Percentiles rank a stretch among this genome's conserved stretches.
Evolutionary conservation across 1,139 yeast genomes (phyloP).

Genomic region (Suhomyces maxii): DNA sequence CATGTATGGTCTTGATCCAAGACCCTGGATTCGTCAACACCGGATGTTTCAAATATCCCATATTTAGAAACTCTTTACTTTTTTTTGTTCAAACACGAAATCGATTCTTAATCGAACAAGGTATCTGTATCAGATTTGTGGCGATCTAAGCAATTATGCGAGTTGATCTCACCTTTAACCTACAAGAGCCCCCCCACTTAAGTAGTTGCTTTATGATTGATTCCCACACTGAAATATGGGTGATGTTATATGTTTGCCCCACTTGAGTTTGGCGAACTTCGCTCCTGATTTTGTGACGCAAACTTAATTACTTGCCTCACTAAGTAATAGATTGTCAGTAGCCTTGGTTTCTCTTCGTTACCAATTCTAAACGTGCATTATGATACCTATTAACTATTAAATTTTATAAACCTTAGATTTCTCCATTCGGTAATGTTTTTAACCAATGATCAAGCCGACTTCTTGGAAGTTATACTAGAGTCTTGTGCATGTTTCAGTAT

Average conservation of each 20-base stretch:
- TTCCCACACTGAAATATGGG: neutral
- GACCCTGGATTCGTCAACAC: conserved; percentile 25
- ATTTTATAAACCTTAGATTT: neutral
- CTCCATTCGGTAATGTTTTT: neutral
- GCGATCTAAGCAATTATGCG: neutral
- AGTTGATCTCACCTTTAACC: too few relatives aligned
- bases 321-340: neutral
- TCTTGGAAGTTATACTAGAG: neutral
- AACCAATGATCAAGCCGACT: neutral
- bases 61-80: neutral
- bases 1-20: conserved; percentile 20
- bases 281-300: neutral
- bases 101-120: too few relatives aligned
- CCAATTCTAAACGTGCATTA: neutral
- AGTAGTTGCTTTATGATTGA: too few relatives aligned
- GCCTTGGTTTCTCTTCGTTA: neutral
- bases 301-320: neutral
- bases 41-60: conserved; percentile 22
- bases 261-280: neutral
- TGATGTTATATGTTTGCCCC: neutral
- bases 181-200: too few relatives aligned
- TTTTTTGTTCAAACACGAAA: conserved; percentile 1
- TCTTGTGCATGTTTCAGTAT: neutral
- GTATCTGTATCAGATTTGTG: neutral
- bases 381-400: neutral